Evolutionary conservation across 106 monocot genomes (phyloP), one percentile per base, ranked within the genome.

Genomic region (Allium sativum): DNA sequence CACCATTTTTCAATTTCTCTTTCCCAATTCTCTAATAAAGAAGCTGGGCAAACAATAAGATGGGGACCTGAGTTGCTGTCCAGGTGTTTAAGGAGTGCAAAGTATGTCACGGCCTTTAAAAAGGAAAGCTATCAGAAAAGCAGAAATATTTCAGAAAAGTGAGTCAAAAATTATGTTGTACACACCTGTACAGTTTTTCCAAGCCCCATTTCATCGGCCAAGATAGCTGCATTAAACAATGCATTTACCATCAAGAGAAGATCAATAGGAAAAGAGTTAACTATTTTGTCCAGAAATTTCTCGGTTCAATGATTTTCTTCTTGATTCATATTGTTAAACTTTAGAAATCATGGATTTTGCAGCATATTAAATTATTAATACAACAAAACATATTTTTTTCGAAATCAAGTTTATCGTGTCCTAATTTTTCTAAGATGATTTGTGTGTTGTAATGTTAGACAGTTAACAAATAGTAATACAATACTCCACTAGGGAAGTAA

Each of bases 181-280:
- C 47, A 42, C 82, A 96, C 96, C 91, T 96, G 96, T 17, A 96
- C 84, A 50, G 96, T 96, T 73, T 96, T 96, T 61, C 91, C 96
- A 56, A 96, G 91, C 8, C 96, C 96, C 96, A 96, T 96, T 66
- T 96, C 96, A 82, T 96, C 96, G 20, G 96, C 96, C 73, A 96
- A 80, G 52, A 96, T 96, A 16, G 96, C 96, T 96, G 84, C 71
- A 82, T 10, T 21, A 17, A 63, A 66, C 50, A 18, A 73, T 73
- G 3, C 21, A 40, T 10, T 50, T 50, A 50, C 48, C 11, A 12
- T 11, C 48, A 50, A 15, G 8, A 50, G 8, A 50, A 50, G 48
- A 11, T 15, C 8, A 6, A 12, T 6, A 50, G 48, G 15, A 15
- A 50, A 50, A 50, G 48, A 3, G 4, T 50, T 50, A 15, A 50